Conservation (phyloP, 2,329 filamentous ascomycete genomes). For the Xylaria sp. region DNA sequence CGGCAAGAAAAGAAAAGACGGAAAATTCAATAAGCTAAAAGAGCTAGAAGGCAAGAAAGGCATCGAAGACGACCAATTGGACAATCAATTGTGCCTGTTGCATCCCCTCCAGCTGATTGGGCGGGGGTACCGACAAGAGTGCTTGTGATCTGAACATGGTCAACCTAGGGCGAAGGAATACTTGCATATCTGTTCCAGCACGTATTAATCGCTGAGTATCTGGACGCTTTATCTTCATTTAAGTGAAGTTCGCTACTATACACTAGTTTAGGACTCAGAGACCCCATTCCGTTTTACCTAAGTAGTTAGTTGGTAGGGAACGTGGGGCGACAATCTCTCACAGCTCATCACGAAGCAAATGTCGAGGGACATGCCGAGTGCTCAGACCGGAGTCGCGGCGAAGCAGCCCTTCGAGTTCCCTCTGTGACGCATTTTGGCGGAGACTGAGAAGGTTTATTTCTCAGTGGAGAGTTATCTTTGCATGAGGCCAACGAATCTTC, state of each 20-base stretch:
- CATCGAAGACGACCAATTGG: not conserved
- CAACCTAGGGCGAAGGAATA: conserved; percentile 1
- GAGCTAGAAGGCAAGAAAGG: not conserved
- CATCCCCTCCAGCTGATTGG: not conserved
- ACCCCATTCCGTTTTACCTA: conserved; percentile 4
- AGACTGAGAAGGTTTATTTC: conserved; percentile 20
- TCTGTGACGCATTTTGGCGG: conserved; percentile 21
- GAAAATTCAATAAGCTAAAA: not conserved
- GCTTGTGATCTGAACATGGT: not conserved
- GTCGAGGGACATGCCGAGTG: conserved; percentile 14
- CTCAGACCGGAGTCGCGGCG: conserved; percentile 15
- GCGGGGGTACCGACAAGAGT: not conserved
- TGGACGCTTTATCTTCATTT: conserved; percentile 9
- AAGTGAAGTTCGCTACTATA: conserved; percentile 1
- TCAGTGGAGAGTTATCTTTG: conserved; percentile 26
- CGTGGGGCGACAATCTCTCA: conserved; percentile 21
- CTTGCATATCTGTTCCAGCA: conserved; percentile 5
- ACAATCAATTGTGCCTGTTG: not conserved
- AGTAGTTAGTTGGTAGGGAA: not conserved
- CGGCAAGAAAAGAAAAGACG: not conserved
- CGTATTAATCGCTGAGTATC: conserved; percentile 2
- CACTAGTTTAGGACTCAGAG: not conserved
- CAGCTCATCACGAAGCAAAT: conserved; percentile 20
- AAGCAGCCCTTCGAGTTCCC: conserved; percentile 17
- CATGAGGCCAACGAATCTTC: conserved; percentile 27